Conservation (phyloP, 2,329 filamentous ascomycete genomes). For the Pseudocercospora pini-densiflorae region DNA sequence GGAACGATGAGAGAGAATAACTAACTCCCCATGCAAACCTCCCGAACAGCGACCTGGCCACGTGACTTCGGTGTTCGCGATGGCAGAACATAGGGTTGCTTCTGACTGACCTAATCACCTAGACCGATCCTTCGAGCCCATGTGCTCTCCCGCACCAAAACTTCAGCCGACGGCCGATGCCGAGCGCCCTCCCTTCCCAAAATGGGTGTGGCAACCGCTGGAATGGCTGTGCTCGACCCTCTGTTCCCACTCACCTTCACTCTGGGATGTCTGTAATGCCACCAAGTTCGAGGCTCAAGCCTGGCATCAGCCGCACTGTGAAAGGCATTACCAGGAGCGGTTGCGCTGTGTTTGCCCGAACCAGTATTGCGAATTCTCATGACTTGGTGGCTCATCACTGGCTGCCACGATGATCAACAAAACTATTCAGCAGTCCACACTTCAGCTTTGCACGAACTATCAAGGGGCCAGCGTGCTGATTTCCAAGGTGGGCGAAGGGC, state of each 20-base stretch:
- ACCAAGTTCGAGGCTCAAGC: neutral
- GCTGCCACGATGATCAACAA: neutral
- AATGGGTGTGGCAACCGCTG: neutral
- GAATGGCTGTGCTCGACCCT: neutral
- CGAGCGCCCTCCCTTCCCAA: neutral
- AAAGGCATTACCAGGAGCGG: neutral
- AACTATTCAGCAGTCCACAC: neutral
- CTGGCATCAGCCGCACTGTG: neutral
- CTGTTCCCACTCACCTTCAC: too few species aligned
- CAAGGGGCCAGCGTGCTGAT: neutral
- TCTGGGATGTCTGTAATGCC: neutral
- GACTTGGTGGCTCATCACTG: neutral
- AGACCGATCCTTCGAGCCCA: too few species aligned
- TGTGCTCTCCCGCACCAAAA: too few species aligned
- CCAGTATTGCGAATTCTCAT: neutral
- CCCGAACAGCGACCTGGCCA: too few species aligned
- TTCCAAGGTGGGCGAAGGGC: neutral
- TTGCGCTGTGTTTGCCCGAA: neutral
- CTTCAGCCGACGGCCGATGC: neutral
- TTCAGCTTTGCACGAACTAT: neutral
- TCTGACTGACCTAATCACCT: too few species aligned
- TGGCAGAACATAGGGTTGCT: too few species aligned
- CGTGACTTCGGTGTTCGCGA: too few species aligned
- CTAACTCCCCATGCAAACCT: too few species aligned
- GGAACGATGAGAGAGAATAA: too few species aligned